Conservation (phyloP, 768 basidiomycete genomes). For the Boletus huronensis region DNA sequence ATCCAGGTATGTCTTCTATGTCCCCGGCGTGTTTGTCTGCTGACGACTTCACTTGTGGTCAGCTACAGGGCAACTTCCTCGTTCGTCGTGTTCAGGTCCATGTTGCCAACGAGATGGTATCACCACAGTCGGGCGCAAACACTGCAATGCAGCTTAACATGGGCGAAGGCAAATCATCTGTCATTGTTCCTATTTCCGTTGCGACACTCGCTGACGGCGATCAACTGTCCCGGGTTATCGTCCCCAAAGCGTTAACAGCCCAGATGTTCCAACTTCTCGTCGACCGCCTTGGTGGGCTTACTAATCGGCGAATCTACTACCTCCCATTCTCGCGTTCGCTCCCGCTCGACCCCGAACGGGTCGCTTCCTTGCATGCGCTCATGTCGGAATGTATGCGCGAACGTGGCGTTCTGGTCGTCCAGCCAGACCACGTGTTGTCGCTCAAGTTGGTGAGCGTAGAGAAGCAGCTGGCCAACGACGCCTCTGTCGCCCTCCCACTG, state of each 20-base stretch:
- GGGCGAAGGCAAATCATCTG: conserved; percentile 52
- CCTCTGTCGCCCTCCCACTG: neutral
- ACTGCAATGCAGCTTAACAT: conserved; percentile 50
- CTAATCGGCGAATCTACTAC: conserved; percentile 43
- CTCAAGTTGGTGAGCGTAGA: conserved; percentile 44
- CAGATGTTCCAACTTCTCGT: conserved; percentile 48
- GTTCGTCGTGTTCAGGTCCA: conserved; percentile 39
- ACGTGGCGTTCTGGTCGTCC: conserved; percentile 41
- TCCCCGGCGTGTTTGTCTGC: no score
- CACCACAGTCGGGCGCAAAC: conserved; percentile 33
- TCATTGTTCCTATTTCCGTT: conserved; percentile 43
- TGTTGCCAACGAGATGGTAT: conserved; percentile 44
- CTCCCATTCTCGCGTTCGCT: conserved; percentile 45
- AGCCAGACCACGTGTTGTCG: conserved; percentile 53
- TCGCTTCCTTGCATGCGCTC: conserved; percentile 26
- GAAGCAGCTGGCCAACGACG: conserved; percentile 12
- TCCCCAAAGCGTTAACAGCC: conserved; percentile 40
- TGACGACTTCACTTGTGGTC: neutral
- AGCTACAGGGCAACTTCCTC: conserved; percentile 44
- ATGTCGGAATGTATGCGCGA: conserved; percentile 34
- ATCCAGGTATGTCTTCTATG: conserved; percentile 33
- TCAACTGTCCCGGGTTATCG: conserved; percentile 44
- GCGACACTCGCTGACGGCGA: conserved; percentile 40
- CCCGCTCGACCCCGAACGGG: conserved; percentile 9
- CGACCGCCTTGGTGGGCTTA: conserved; percentile 39